phyloP scores from a whole-genome alignment of 2,329 filamentous ascomycete species.

The Trichoderma pleuroti region DNA sequence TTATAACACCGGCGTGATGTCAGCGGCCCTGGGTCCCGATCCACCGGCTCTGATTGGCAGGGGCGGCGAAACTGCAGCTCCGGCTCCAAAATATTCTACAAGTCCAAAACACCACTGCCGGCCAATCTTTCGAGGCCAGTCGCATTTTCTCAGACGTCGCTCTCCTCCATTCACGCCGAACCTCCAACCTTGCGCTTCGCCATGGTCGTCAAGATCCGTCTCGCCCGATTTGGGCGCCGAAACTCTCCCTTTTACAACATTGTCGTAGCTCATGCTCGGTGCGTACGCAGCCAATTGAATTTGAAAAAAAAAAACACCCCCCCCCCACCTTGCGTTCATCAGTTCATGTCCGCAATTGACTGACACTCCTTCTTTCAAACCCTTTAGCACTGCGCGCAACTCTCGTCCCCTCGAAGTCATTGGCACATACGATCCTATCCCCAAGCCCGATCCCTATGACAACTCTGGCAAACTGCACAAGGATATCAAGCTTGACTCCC shows the following conservation, averaged over 20 bases:
- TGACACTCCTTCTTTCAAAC: slow-evolving; percentile 30
- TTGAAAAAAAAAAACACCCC: too few species aligned
- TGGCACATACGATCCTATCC: slow-evolving; percentile 69
- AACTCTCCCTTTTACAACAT: slow-evolving; percentile 97
- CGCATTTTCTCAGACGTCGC: neutral
- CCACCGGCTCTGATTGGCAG: slow-evolving; percentile 30
- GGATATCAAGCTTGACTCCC: slow-evolving; percentile 81
- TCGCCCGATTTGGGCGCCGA: slow-evolving; percentile 86
- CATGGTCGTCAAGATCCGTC: slow-evolving; percentile 92
- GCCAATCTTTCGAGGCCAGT: neutral
- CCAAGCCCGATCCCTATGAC: slow-evolving; percentile 59
- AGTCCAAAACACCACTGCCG: neutral
- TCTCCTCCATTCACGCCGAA: neutral
- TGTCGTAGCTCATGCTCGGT: slow-evolving; percentile 90
- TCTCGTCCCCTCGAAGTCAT: slow-evolving; percentile 91
- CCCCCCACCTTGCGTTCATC: neutral
- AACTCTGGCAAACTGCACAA: slow-evolving; percentile 71
- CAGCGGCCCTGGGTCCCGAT: neutral
- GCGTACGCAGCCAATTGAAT: neutral
- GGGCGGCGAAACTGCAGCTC: slow-evolving; percentile 37
- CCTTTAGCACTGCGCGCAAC: slow-evolving; percentile 68
- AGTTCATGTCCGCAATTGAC: neutral
- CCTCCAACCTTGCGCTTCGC: neutral
- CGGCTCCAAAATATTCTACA: slow-evolving; percentile 27
- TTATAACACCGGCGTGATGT: slow-evolving; percentile 14